phyloP scores from a whole-genome alignment of 2,329 filamentous ascomycete species.

The Fusarium sp. region DNA sequence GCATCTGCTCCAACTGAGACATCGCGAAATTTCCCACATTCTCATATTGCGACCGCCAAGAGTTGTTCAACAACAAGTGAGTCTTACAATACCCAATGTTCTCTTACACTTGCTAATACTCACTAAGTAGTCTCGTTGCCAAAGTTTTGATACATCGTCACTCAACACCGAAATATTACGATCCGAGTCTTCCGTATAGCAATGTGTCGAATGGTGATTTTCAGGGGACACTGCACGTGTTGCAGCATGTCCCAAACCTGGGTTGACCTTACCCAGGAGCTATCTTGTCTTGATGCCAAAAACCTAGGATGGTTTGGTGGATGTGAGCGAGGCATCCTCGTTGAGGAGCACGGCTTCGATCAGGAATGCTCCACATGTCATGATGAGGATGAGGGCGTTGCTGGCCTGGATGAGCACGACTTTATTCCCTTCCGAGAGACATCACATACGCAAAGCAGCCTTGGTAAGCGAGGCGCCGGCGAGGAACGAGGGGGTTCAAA shows the following conservation, averaged over 20 bases:
- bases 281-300: constrained; percentile 66
- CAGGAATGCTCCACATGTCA: constrained; percentile 64
- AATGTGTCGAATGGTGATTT: constrained; percentile 66
- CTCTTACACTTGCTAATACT: constrained; percentile 8
- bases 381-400: constrained; percentile 61
- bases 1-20: constrained; percentile 18
- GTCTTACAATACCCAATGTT: not conserved
- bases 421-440: constrained; percentile 10
- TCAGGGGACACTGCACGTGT: constrained; percentile 61
- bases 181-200: constrained; percentile 2
- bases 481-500: constrained; percentile 40
- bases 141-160: constrained; percentile 3
- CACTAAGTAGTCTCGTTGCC: not conserved
- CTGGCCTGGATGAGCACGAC: constrained; percentile 56
- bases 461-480: constrained; percentile 40
- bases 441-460: constrained; percentile 16
- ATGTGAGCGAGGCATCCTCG: constrained; percentile 58
- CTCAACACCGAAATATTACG: constrained; percentile 8
- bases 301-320: constrained; percentile 63
- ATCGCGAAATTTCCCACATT: constrained; percentile 13
- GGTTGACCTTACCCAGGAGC: constrained; percentile 62
- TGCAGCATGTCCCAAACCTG: constrained; percentile 60
- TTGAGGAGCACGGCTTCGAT: constrained; percentile 63
- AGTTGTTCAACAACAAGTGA: not conserved
- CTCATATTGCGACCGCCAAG: not conserved